Evolutionary conservation across 2,329 filamentous ascomycete genomes (phyloP).

Genomic region (Alternaria longipes): DNA sequence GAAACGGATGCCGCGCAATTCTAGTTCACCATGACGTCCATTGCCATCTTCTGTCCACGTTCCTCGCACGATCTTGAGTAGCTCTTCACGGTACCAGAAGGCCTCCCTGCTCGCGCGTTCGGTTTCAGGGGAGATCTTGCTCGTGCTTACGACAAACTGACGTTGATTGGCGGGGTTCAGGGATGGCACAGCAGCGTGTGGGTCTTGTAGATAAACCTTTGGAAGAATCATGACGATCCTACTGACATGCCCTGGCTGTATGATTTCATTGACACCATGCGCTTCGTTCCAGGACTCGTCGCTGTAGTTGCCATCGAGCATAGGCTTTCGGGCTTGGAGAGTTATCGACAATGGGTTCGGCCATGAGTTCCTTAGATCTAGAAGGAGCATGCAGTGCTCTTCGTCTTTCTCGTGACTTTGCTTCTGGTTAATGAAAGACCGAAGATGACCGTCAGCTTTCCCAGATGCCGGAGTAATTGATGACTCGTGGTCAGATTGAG

Average conservation of each 20-base stretch:
- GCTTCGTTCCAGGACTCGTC: slow-evolving; percentile 21
- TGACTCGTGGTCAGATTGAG: not conserved
- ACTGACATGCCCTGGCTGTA: slow-evolving; percentile 70
- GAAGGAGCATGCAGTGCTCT: slow-evolving; percentile 78
- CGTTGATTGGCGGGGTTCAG: slow-evolving; percentile 83
- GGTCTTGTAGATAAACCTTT: slow-evolving; percentile 78
- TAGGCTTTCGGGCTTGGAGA: slow-evolving; percentile 58
- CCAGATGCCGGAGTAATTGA: slow-evolving; percentile 7
- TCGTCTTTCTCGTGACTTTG: slow-evolving; percentile 55
- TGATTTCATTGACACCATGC: slow-evolving; percentile 52
- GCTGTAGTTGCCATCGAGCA: slow-evolving; percentile 7
- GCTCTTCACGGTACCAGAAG: slow-evolving; percentile 89
- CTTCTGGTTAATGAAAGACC: slow-evolving; percentile 56
- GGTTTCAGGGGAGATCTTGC: slow-evolving; percentile 78
- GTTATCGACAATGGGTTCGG: slow-evolving; percentile 77
- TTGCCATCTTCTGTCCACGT: slow-evolving; percentile 71
- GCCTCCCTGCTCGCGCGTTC: slow-evolving; percentile 81
- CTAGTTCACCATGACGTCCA: slow-evolving; percentile 71
- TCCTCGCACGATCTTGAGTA: slow-evolving; percentile 75
- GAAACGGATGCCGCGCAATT: slow-evolving; percentile 78
- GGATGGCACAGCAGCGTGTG: slow-evolving; percentile 79
- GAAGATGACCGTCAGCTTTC: slow-evolving; percentile 54
- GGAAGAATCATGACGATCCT: slow-evolving; percentile 80
- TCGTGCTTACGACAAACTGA: slow-evolving; percentile 90
- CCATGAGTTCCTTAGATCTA: slow-evolving; percentile 92